Percentiles rank a stretch among this genome's conserved stretches.
Evolutionary conservation across 2,329 filamentous ascomycete species (phyloP).

Genomic region (Colletotrichum coccodes): DNA sequence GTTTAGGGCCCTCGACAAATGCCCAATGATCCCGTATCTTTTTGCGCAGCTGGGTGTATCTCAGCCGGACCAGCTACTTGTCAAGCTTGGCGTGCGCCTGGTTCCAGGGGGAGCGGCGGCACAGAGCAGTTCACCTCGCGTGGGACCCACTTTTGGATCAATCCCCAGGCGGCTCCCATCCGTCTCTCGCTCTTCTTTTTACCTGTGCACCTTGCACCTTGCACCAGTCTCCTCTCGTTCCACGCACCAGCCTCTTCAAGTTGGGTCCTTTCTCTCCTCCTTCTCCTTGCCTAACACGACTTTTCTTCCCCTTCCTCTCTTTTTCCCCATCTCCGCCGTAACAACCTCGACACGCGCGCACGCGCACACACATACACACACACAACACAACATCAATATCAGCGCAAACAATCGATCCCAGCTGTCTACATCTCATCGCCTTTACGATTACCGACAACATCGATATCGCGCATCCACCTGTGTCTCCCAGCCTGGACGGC

Average conservation of each 20-base stretch:
- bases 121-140: conserved; percentile 28
- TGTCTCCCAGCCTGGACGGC: conserved; percentile 27
- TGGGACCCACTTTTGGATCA: conserved; percentile 6
- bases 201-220: conserved; percentile 17
- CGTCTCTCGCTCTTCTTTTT: conserved; percentile 16
- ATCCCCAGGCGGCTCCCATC: conserved; percentile 29
- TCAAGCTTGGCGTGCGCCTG: conserved; percentile 21
- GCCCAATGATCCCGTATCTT: not conserved
- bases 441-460: not conserved
- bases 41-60: conserved; percentile 1
- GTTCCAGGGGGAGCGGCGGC: conserved; percentile 11
- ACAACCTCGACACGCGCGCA: conserved; percentile 28
- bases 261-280: conserved; percentile 24
- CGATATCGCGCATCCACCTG: conserved; percentile 18
- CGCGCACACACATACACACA: conserved; percentile 9
- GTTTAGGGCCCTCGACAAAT: not conserved
- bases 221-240: conserved; percentile 29
- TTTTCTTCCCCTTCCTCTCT: conserved; percentile 23
- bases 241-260: conserved; percentile 31
- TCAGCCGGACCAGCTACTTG: conserved; percentile 13
- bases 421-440: conserved; percentile 6
- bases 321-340: conserved; percentile 26
- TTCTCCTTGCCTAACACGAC: conserved; percentile 23
- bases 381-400: conserved; percentile 20
- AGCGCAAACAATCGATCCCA: conserved; percentile 11